A percentile compares a stretch with the other conserved stretches of the same genome.
Conservation (phyloP, 345 rosid genomes). For the Arabis alpina region DNA sequence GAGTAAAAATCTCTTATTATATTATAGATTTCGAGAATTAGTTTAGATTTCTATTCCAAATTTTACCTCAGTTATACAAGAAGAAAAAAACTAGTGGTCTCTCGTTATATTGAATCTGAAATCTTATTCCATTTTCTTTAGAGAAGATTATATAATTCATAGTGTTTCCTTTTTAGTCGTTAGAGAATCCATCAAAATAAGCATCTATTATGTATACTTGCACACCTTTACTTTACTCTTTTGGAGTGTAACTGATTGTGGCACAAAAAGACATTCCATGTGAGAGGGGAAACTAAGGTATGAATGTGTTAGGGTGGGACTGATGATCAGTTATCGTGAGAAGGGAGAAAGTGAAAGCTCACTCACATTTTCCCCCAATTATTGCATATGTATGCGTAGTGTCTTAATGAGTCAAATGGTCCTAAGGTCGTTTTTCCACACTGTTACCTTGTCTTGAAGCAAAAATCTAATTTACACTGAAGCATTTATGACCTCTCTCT, state of each 20-base stretch:
- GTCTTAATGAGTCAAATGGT: conserved; percentile 35
- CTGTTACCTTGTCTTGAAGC: conserved; percentile 36
- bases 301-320: conserved; percentile 36
- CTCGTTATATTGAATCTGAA: no score
- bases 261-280: conserved; percentile 33
- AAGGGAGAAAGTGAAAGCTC: conserved; percentile 35
- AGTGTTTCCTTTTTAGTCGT: no score
- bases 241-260: conserved; percentile 13
- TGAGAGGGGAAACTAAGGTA: conserved; percentile 20
- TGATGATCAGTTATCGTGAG: conserved; percentile 2
- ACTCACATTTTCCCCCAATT: conserved; percentile 20
- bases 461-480: conserved; percentile 19
- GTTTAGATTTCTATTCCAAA: no score
- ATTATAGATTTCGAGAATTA: no score
- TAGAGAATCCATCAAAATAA: no score
- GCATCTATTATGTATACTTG: no score
- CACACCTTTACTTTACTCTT: background rate
- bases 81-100: no score
- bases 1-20: no score
- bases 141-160: no score
- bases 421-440: conserved; percentile 20
- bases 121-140: no score
- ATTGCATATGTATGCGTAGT: conserved; percentile 13
- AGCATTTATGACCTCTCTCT: conserved; percentile 20
- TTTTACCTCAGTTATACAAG: no score